Conservation (phyloP, 2,329 filamentous ascomycete species). For the Botrytis cinerea region DNA sequence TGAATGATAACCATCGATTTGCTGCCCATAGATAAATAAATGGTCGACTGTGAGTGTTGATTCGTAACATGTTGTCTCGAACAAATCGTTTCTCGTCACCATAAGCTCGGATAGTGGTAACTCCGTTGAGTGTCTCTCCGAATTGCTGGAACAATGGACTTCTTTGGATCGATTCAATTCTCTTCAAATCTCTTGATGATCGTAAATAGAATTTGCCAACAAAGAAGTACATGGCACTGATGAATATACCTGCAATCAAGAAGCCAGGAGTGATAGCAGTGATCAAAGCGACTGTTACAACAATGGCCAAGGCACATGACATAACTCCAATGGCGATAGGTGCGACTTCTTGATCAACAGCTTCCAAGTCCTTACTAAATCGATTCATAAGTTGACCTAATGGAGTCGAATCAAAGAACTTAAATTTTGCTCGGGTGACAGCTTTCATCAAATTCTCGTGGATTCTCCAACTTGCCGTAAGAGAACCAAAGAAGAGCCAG, state of each 20-base stretch:
- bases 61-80: slow-evolving; percentile 81
- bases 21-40: slow-evolving; percentile 97
- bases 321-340: slow-evolving; percentile 80
- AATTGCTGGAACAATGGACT: slow-evolving; percentile 98
- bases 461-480: slow-evolving; percentile 82
- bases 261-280: slow-evolving; percentile 88
- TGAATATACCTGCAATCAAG: slow-evolving; percentile 82
- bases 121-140: slow-evolving; percentile 89
- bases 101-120: slow-evolving; percentile 96
- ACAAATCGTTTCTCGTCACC: slow-evolving; percentile 93
- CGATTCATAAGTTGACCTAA: slow-evolving; percentile 97
- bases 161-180: slow-evolving; percentile 88
- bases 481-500: slow-evolving; percentile 88
- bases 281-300: slow-evolving; percentile 87
- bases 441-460: slow-evolving; percentile 76
- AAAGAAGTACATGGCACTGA: slow-evolving; percentile 77
- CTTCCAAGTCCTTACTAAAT: slow-evolving; percentile 96
- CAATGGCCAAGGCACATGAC: slow-evolving; percentile 63
- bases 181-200: slow-evolving; percentile 92
- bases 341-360: slow-evolving; percentile 93
- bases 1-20: slow-evolving; percentile 94
- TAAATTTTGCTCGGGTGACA: slow-evolving; percentile 88
- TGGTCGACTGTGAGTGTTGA: slow-evolving; percentile 88
- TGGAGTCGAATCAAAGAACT: slow-evolving; percentile 96
- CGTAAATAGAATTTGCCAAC: slow-evolving; percentile 87